Base-by-base conservation (phyloP, 2,329 filamentous ascomycete species). In the Herpotrichia juniperi region DNA sequence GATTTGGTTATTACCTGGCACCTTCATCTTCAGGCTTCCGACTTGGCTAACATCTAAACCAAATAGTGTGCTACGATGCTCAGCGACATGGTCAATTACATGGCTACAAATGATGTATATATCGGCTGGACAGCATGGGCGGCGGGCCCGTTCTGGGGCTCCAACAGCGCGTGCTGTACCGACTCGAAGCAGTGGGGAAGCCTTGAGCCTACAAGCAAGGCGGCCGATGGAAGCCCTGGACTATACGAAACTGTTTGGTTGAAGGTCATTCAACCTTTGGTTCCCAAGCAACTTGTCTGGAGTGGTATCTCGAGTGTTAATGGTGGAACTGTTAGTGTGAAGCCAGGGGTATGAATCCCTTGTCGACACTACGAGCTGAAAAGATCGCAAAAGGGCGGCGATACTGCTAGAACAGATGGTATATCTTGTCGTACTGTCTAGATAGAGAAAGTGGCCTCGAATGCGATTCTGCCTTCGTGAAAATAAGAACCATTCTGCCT, bases 81-180 rank as follows among this genome's bases (percentile, higher is more conserved):
- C 3, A 59, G 63, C 12, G 72, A 73, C 24, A 72, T 79, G 17
- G 53, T 80, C 26, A 70, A 75, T 39, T 81, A 80, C 62, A 78
- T 81, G 74, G 64, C 70, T 17, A 52, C 70, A n/a, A 79, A 80
- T 52, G 69, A 75, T 2, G 77, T 75, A 57, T 81, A 78, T 54
- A 79, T 81, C 45, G 78, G 79, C 2, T 81, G 78, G 78, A 78
- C 42, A 11, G 42, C 42, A 4, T 45, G 42, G 0, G 34, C 45
- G 37, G 79, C 78, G 0, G 78, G 78, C 0, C 79, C 79, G 0
- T 73, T 81, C 46, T 81, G 78, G 78, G 78, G 78, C 2, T 57
- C 68, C 7, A 59, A 68, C 35, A 75, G 71, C 48, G 79, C 74
- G 17, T 75, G 75, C 57, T 81, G 56, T 31, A 71, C 74, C 0